Base-by-base conservation (phyloP, 352 stramenopile genomes). In the Pythium guiyangense region DNA sequence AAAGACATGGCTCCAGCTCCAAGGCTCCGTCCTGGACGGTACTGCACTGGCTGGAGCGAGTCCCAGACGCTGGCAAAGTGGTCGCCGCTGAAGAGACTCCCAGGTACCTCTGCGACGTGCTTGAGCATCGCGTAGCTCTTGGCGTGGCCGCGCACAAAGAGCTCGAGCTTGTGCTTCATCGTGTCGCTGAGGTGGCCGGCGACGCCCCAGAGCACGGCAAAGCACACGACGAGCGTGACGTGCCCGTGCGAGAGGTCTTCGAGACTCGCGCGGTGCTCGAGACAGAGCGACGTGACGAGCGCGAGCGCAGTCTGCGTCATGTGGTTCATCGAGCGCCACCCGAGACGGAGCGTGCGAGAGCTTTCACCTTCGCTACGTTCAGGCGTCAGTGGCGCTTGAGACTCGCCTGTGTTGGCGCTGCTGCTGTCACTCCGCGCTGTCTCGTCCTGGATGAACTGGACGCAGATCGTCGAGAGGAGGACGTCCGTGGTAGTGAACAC, bases 151-250 rank as follows among this genome's bases (percentile, higher is more conserved):
- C 70, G 71, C 9, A 87, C 27, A 39, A 69, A 71, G 26, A 67
- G 69, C 31, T 89, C 79, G 14, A 89, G 46, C 26, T 86, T 86
- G 25, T 70, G 60, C 14, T 71, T 70, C 11, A 64, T 53, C 0
- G 63, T 17, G 25, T 84, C 74, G 8, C 31, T 29, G 0, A 86
- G 37, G n/a, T 87, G 79, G 0, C 76, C 74, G 4, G 54, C 31
- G 46, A 84, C 74, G 0, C 74, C 76, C 76, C 74, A 89, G 0
- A 82, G 52, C 3, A 84, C 60, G n/a, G 70, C 60, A 47, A 86
- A 87, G 0, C 62, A 66, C 12, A 75, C 62, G 2, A 86, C 40
- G 10, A 71, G 63, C 2, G 66, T 55, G 10, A 83, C 31, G 45
- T 76, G 63, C 0, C 59, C 15, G 1, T 57, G 56, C 1, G 71